A percentile compares a stretch with the other conserved stretches of the same genome.
phyloP scores from a whole-genome alignment of 2,329 filamentous ascomycete genomes.

The Ascochyta rabiei region DNA sequence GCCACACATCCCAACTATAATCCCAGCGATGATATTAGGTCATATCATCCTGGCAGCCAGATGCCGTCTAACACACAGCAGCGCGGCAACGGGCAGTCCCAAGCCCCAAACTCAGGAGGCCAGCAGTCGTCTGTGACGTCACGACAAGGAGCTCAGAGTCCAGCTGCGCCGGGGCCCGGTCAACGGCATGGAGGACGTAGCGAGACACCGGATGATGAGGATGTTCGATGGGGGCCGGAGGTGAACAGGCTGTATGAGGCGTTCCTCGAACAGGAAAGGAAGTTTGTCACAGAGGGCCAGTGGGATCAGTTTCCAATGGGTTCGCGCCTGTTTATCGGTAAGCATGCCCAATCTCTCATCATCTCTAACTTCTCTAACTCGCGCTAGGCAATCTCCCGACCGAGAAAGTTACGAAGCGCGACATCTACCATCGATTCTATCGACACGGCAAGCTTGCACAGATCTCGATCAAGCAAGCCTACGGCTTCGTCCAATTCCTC shows the following conservation, averaged over 20 bases:
- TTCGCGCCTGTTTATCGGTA: slow-evolving; percentile 82
- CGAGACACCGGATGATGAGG: slow-evolving; percentile 51
- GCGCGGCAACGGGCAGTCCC: slow-evolving; percentile 30
- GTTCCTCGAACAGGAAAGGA: slow-evolving; percentile 74
- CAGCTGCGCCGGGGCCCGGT: slow-evolving; percentile 34
- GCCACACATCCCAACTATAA: slow-evolving; percentile 56
- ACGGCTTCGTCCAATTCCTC: slow-evolving; percentile 95
- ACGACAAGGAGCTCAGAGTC: slow-evolving; percentile 35
- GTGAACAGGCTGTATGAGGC: slow-evolving; percentile 72
- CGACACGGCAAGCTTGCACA: slow-evolving; percentile 86
- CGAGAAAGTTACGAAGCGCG: slow-evolving; percentile 90
- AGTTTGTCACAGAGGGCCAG: slow-evolving; percentile 76
- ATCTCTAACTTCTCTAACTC: slow-evolving; percentile 17
- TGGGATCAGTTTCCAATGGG: slow-evolving; percentile 82
- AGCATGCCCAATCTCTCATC: slow-evolving; percentile 28
- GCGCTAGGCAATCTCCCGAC: slow-evolving; percentile 82
- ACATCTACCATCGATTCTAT: slow-evolving; percentile 91
- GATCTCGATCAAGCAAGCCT: slow-evolving; percentile 94
- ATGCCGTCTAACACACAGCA: slow-evolving; percentile 44
- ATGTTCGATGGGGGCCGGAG: slow-evolving; percentile 60
- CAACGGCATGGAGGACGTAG: slow-evolving; percentile 35
- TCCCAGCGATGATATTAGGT: slow-evolving; percentile 56
- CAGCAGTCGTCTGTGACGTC: slow-evolving; percentile 23
- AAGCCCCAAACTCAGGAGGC: slow-evolving; percentile 30
- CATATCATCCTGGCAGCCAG: slow-evolving; percentile 57